Conservation (phyloP, 345 rosid genomes). For the Geranium rotundifolium region DNA sequence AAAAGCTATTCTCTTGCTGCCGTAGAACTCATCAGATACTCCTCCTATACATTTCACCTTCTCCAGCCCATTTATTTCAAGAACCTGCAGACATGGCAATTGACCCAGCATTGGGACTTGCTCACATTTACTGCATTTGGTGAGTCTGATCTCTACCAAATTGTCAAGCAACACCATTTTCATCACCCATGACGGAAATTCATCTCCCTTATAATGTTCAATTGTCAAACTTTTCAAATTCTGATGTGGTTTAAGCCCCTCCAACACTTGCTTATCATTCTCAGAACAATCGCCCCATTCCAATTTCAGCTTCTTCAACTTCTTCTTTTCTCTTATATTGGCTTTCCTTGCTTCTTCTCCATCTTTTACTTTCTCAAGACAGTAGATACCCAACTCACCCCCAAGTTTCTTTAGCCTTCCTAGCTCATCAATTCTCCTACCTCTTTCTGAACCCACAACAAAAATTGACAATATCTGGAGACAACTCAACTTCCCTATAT, state of each 20-base stretch:
- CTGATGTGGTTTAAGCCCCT: slow-evolving; percentile 13
- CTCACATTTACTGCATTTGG: slow-evolving; percentile 4
- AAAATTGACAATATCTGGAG: slow-evolving; percentile 10
- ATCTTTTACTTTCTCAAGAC: no score
- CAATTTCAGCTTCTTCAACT: not conserved
- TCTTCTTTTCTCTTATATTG: not conserved
- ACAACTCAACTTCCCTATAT: not conserved
- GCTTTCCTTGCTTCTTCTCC: not conserved
- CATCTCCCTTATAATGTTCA: slow-evolving; percentile 2
- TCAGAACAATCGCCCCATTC: not conserved
- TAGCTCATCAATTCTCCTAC: not conserved
- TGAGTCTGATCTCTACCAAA: slow-evolving; percentile 7
- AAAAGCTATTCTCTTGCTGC: not conserved
- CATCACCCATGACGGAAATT: no score
- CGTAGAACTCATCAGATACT: not conserved
- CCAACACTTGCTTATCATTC: slow-evolving; percentile 12
- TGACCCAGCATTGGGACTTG: slow-evolving; percentile 16
- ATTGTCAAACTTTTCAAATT: slow-evolving; percentile 7
- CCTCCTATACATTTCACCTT: slow-evolving; percentile 1
- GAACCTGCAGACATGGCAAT: slow-evolving; percentile 1
- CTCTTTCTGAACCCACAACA: not conserved
- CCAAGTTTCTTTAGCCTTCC: no score
- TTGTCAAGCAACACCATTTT: not conserved
- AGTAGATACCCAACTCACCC: no score
- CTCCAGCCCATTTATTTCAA: not conserved